A percentile compares a stretch with the other conserved stretches of the same genome.
Conservation (phyloP, 1,284 basidiomycete genomes). For the Volvariella volvacea region DNA sequence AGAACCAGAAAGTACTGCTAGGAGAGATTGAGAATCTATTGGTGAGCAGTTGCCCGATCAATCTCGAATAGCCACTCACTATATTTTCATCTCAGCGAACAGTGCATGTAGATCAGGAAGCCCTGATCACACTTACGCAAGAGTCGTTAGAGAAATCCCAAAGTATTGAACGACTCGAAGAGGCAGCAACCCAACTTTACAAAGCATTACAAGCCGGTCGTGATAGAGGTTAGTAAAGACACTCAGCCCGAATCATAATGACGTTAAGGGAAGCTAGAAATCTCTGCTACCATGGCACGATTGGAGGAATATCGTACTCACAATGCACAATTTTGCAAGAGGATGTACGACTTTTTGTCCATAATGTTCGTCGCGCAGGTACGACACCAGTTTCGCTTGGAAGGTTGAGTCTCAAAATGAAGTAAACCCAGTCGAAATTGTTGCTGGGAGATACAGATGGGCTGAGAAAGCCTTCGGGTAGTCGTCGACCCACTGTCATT, state of each 20-base stretch:
- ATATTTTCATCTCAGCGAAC: conserved; percentile 68
- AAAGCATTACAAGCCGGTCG: conserved; percentile 90
- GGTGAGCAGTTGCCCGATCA: conserved; percentile 33
- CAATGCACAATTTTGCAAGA: conserved; percentile 87
- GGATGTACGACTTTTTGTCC: conserved; percentile 82
- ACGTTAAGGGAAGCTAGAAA: conserved; percentile 39
- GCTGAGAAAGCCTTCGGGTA: conserved; percentile 32
- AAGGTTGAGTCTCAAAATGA: conserved; percentile 5
- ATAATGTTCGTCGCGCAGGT: conserved; percentile 89
- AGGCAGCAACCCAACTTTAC: conserved; percentile 85
- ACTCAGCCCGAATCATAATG: conserved; percentile 2
- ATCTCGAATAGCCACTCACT: conserved; percentile 4
- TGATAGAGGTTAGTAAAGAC: conserved; percentile 58
- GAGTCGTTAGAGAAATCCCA: conserved; percentile 76
- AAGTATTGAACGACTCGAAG: conserved; percentile 77
- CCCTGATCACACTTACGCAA: conserved; percentile 74
- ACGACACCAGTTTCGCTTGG: conserved; percentile 9
- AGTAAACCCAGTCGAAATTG: conserved; percentile 47
- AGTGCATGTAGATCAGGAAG: conserved; percentile 81
- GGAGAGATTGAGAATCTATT: conserved; percentile 81
- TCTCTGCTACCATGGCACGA: conserved; percentile 91
- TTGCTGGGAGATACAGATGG: conserved; percentile 58
- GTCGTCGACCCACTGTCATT: conserved; percentile 43
- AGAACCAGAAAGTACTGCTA: conserved; percentile 85
- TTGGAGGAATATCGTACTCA: conserved; percentile 85